These are phyloP conservation scores for Skeletonema costatum DNA, from an alignment of 108 stramenopile species.

Conservation along the genomic window DNA sequence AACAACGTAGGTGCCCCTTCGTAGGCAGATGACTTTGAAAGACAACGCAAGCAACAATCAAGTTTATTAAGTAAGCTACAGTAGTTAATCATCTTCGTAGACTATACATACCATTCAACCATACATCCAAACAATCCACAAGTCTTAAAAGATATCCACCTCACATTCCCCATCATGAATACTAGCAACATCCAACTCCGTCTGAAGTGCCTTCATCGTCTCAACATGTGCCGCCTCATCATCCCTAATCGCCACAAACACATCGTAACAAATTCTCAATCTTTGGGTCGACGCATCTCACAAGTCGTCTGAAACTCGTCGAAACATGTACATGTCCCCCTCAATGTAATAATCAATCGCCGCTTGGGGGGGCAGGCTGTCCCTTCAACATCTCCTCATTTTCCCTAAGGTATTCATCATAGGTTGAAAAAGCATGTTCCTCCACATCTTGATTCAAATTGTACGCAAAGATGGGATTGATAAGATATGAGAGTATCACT, in stretches of 20 bases:
- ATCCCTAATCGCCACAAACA: slow-evolving; percentile 80
- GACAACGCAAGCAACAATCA: too few species aligned
- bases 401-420: slow-evolving; percentile 68
- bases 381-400: slow-evolving; percentile 62
- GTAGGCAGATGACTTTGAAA: too few species aligned
- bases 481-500: slow-evolving; percentile 67
- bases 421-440: slow-evolving; percentile 88
- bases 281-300: slow-evolving; percentile 64
- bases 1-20: too few species aligned
- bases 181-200: slow-evolving; percentile 41
- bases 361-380: slow-evolving; percentile 66
- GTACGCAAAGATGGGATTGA: slow-evolving; percentile 78
- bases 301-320: slow-evolving; percentile 80
- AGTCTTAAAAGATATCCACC: slow-evolving; percentile 19
- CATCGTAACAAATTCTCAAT: slow-evolving; percentile 83
- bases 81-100: not conserved
- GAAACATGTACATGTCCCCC: slow-evolving; percentile 87
- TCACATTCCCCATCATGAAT: slow-evolving; percentile 47
- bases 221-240: slow-evolving; percentile 85
- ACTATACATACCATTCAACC: not conserved
- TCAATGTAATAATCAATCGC: slow-evolving; percentile 75
- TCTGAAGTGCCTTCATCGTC: slow-evolving; percentile 55
- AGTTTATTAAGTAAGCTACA: too few species aligned
- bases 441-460: slow-evolving; percentile 83
- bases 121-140: not conserved